A percentile compares a stretch with the other conserved stretches of the same genome.
These are phyloP conservation scores for Chaetomium olivaceum DNA, from an alignment of 2,329 filamentous ascomycete genomes.

Conservation along the genomic window DNA sequence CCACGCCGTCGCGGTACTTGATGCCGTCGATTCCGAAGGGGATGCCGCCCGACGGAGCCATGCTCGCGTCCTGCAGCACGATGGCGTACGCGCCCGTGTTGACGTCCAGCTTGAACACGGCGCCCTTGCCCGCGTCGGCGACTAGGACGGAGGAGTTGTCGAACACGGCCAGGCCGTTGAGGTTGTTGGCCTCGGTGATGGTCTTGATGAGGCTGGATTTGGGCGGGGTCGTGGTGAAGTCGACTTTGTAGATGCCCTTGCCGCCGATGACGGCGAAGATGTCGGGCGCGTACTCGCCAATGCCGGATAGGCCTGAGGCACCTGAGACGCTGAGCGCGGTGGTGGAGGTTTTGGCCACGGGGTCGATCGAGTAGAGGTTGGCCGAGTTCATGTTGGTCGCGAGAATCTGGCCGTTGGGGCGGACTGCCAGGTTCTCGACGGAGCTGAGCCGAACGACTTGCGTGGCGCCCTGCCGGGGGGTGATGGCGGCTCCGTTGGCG, in stretches of 20 bases:
- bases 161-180: slow-evolving; percentile 38
- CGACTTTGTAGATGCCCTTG: slow-evolving; percentile 38
- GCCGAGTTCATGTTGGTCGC: slow-evolving; percentile 41
- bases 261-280: slow-evolving; percentile 38
- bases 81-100: slow-evolving; percentile 34
- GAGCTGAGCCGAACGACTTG: slow-evolving; percentile 36
- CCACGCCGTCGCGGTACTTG: slow-evolving; percentile 35
- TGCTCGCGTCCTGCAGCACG: slow-evolving; percentile 35
- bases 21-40: slow-evolving; percentile 40
- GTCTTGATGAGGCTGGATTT: slow-evolving; percentile 35
- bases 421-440: slow-evolving; percentile 38
- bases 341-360: slow-evolving; percentile 33
- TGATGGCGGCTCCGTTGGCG: slow-evolving; percentile 20
- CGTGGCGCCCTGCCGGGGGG: slow-evolving; percentile 32
- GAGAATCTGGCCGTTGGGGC: slow-evolving; percentile 37
- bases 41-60: slow-evolving; percentile 37
- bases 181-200: slow-evolving; percentile 36
- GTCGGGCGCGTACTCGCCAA: slow-evolving; percentile 37
- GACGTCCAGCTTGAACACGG: slow-evolving; percentile 35
- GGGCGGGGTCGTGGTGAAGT: slow-evolving; percentile 33
- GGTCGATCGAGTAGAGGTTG: slow-evolving; percentile 36
- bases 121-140: slow-evolving; percentile 37
- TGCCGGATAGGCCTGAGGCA: slow-evolving; percentile 36
- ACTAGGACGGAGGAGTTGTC: slow-evolving; percentile 37
- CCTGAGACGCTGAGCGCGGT: slow-evolving; percentile 36